phyloP scores from a whole-genome alignment of 805 yeast genomes.

The Ogataea nitratoaversa region DNA sequence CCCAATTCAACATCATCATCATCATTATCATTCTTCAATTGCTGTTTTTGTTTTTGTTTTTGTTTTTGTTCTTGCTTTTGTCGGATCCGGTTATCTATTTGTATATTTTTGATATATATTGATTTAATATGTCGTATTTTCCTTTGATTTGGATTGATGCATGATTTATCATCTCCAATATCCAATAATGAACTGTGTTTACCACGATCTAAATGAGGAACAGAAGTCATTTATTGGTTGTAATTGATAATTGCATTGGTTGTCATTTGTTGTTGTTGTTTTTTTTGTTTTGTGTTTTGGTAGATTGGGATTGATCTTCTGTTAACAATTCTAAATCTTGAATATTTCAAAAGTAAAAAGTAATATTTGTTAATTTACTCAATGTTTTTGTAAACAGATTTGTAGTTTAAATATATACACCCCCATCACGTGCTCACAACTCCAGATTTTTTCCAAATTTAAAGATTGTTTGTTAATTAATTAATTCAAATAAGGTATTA shows the following conservation, averaged over 20 bases:
- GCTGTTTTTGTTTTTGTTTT: background rate
- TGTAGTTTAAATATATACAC: no score
- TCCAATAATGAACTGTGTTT: slow-evolving; percentile 1
- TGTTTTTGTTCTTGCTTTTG: background rate
- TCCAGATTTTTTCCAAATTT: no score
- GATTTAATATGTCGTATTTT: slow-evolving; percentile 26
- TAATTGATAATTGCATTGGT: background rate
- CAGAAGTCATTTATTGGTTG: slow-evolving; percentile 16
- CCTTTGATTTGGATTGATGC: slow-evolving; percentile 14
- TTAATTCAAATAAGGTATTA: no score
- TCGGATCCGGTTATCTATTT: slow-evolving; percentile 1
- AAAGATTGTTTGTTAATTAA: no score
- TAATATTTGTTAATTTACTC: no score
- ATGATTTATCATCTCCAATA: slow-evolving; percentile 2
- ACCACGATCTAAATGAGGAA: slow-evolving; percentile 14
- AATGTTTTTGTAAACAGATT: no score
- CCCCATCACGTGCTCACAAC: no score
- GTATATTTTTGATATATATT: slow-evolving; percentile 14
- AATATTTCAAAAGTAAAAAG: no score
- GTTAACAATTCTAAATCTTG: no score
- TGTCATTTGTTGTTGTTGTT: background rate
- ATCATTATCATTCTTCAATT: background rate
- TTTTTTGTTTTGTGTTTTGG: no score
- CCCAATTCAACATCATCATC: background rate
- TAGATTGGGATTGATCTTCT: no score